Evolutionary conservation across 2,329 filamentous ascomycete species (phyloP), one percentile per base, ranked within the genome.

Genomic region (Trichoderma oligosporum): DNA sequence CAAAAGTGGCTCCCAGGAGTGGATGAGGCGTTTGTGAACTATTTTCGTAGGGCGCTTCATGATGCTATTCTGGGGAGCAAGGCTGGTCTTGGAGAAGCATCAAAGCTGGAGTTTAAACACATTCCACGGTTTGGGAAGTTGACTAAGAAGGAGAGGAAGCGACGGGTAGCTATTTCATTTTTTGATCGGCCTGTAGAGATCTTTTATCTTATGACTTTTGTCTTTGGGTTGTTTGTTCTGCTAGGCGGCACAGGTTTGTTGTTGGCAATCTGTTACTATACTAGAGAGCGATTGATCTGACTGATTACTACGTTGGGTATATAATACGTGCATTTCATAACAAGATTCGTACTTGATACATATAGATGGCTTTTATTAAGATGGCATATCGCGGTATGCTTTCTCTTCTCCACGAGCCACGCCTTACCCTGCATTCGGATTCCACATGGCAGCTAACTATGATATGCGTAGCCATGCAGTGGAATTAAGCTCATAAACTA

Each of bases 81-180:
- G 25, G 53, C 56, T 14, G 65, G 67, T 2, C 63, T 71, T 2
- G 63, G 59, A 11, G 65, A 65, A 2, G 63, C 63, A 3, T 70
- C 66, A 1, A 67, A 65, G 22, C 65, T 73, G 46, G 65, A 68
- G 25, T 72, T 73, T 57, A 71, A 70, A 59, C 63, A 73, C 48
- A 56, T 72, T 0, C 71, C 71, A 7, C 54, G 38, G 38, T 36
- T 64, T 22, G 62, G 60, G 7, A 59, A 53, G 38, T 49, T 61
- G 25, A 66, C 62, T 0, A 53, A 56, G 3, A 66, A 64, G 45
- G 66, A 68, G 57, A 60, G 57, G 12, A 67, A 60, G 31, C 57
- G 55, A 6, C 53, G 62, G 8, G 25, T 25, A 2, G 42, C 52
- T 24, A 60, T 61, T 8, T 64, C 61, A 42, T 33, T 53, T 33